Base-by-base conservation (phyloP, 106 monocot genomes). In the Iris macrosiphon region DNA sequence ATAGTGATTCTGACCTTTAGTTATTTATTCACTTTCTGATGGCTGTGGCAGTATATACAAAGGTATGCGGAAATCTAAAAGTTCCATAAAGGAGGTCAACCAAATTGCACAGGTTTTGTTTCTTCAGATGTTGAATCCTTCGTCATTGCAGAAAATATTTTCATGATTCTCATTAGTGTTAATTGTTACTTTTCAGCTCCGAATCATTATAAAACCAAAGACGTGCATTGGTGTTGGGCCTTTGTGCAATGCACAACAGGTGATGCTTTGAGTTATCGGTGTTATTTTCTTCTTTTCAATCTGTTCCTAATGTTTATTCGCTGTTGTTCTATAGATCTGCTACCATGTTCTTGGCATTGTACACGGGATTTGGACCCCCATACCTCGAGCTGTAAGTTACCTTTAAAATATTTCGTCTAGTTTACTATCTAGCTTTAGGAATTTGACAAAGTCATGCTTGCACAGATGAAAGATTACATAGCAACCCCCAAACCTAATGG, bases 401-500 rank as follows among this genome's bases (percentile, higher is more conserved):
- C n/a, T n/a, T 45, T 52, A 12, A 5, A 28, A 12, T 40, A 22
- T 61, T 14, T 78, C 49, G n/a, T 46, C 13, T 1, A 32, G n/a
- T 24, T 47, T 42, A 35, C 56, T 29, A 54, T 47, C 10, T 52
- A 16, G 9, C 20, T 49, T 40, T 27, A 41, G 28, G 39, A 52
- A 10, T 31, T 62, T 19, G 10, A 16, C 20, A 50, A 14, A 11
- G n/a, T n/a, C 38, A 14, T 45, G 15, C 20, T 69, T 24, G 64
- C 12, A 68, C 63, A 96, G 96, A 79, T 96, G 71, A 96, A 96
- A 66, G 96, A 96, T 65, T 96, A 87, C 27, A 90, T 96, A 63
- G 89, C 96, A 48, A 96, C 89, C 39, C 90, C 96, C 50, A 96
- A 96, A 72, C 90, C 96, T 26, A 96, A 96, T 67, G 90, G 86